These are phyloP conservation scores for Wickerhamiella slavikovae DNA, from an alignment of 805 yeast genomes.

Conservation along the genomic window DNA sequence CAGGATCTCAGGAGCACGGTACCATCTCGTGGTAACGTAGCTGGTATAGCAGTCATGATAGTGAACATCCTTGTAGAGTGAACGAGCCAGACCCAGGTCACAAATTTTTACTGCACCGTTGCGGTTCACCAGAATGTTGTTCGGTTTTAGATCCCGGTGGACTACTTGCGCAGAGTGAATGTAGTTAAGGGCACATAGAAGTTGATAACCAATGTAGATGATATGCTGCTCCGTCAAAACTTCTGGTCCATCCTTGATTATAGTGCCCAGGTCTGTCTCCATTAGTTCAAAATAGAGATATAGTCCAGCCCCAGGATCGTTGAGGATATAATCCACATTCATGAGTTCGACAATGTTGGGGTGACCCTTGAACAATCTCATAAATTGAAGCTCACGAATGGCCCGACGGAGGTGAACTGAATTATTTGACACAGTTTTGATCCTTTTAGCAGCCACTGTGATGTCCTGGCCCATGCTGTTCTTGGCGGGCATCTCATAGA, in stretches of 20 bases:
- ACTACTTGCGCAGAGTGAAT: slow-evolving; percentile 84
- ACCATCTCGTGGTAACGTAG: slow-evolving; percentile 91
- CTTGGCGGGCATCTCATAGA: slow-evolving; percentile 7
- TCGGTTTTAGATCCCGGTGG: slow-evolving; percentile 85
- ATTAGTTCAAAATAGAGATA: slow-evolving; percentile 76
- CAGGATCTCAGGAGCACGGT: slow-evolving; percentile 81
- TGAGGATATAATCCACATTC: slow-evolving; percentile 50
- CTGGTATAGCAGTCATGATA: slow-evolving; percentile 15
- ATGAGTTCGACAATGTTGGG: slow-evolving; percentile 54
- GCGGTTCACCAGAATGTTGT: slow-evolving; percentile 57
- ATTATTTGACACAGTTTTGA: slow-evolving; percentile 44
- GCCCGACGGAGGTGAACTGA: slow-evolving; percentile 60
- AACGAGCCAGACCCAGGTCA: slow-evolving; percentile 86
- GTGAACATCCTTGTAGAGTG: slow-evolving; percentile 24
- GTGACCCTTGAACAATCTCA: slow-evolving; percentile 74
- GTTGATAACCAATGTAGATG: slow-evolving; percentile 55
- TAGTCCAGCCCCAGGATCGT: slow-evolving; percentile 59
- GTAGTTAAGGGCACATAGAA: slow-evolving; percentile 68
- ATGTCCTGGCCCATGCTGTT: background rate
- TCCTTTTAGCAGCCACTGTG: slow-evolving; percentile 61
- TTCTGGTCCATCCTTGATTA: slow-evolving; percentile 35
- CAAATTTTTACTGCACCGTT: slow-evolving; percentile 69
- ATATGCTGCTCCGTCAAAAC: slow-evolving; percentile 74
- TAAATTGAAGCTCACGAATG: slow-evolving; percentile 57
- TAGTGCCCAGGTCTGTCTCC: slow-evolving; percentile 61